Base-by-base conservation (phyloP, 108 stramenopile genomes). In the Fistulifera solaris region DNA sequence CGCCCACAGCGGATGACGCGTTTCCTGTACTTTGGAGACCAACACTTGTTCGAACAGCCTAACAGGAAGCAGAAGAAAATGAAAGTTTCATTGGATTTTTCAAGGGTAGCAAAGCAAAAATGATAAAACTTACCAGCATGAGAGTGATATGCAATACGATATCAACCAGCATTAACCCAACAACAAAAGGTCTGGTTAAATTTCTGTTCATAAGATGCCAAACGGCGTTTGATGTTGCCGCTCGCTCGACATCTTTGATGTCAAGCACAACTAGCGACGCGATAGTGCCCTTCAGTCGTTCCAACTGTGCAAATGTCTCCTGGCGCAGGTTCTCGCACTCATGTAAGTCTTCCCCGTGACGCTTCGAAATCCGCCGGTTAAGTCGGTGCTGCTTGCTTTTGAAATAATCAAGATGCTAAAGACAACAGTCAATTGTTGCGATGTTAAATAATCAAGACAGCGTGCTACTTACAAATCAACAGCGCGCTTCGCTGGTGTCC, bases 371-470 rank as follows among this genome's bases (percentile, higher is more conserved):
- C 78, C 47, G 71, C 77, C 78, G 11, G 78, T 48, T 22, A 77
- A 70, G 1, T 70, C 73, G 13, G 81, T 78, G 0, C 77, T 76
- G n/a, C 71, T 52, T 5, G 76, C 81, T 1, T 76, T 52, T 1
- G 67, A 56, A 8, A 35, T 35, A 35, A 35, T 35, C 8, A 35
- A 35, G 31, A 35, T 35, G 31, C 31, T 35, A 35, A 6, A 35
- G 8, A 35, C 31, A n/a, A n/a, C n/a, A n/a, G n/a, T n/a, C n/a
- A n/a, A n/a, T n/a, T n/a, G n/a, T n/a, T n/a, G n/a, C n/a, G n/a
- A n/a, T n/a, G n/a, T n/a, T n/a, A n/a, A n/a, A n/a, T n/a, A n/a
- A n/a, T n/a, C n/a, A n/a, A n/a, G n/a, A n/a, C n/a, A n/a, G n/a
- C n/a, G n/a, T n/a, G n/a, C 31, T 3, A 35, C 31, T 35, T 35